phyloP scores from a whole-genome alignment of 1,284 basidiomycete species.

The Cryptococcus sp. region DNA sequence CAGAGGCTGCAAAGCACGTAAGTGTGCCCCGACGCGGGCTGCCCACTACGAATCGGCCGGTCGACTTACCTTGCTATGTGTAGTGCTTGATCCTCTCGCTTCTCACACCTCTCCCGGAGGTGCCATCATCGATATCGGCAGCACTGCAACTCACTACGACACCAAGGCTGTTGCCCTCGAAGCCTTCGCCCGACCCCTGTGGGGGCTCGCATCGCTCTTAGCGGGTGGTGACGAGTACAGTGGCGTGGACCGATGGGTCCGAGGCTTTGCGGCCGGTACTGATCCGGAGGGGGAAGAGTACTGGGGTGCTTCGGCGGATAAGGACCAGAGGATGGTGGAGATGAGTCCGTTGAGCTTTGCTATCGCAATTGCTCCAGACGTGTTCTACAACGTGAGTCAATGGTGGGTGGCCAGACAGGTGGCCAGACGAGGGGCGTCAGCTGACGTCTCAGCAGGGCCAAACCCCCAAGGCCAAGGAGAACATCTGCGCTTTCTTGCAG shows the following conservation, averaged over 20 bases:
- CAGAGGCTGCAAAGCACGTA: conserved; percentile 55
- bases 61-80: not conserved
- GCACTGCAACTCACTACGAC: conserved; percentile 73
- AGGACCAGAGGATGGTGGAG: conserved; percentile 78
- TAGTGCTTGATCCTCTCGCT: conserved; percentile 63
- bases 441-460: conserved; percentile 47
- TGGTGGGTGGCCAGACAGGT: too few relatives aligned
- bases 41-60: not conserved
- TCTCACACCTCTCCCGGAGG: conserved; percentile 68
- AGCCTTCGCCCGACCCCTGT: conserved; percentile 70
- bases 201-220: conserved; percentile 67
- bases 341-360: conserved; percentile 72
- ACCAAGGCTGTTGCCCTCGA: conserved; percentile 69
- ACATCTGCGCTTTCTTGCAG: conserved; percentile 65
- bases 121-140: conserved; percentile 64
- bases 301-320: conserved; percentile 70
- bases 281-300: conserved; percentile 64
- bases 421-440: conserved; percentile 1
- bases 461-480: conserved; percentile 55
- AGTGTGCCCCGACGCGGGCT: conserved; percentile 6
- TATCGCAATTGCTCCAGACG: conserved; percentile 62
- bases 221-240: conserved; percentile 57
- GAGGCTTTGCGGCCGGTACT: conserved; percentile 64
- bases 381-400: conserved; percentile 58
- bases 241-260: conserved; percentile 62